Evolutionary conservation across 129 eudicot genomes (phyloP).

Genomic region (Flaveria trinervia): DNA sequence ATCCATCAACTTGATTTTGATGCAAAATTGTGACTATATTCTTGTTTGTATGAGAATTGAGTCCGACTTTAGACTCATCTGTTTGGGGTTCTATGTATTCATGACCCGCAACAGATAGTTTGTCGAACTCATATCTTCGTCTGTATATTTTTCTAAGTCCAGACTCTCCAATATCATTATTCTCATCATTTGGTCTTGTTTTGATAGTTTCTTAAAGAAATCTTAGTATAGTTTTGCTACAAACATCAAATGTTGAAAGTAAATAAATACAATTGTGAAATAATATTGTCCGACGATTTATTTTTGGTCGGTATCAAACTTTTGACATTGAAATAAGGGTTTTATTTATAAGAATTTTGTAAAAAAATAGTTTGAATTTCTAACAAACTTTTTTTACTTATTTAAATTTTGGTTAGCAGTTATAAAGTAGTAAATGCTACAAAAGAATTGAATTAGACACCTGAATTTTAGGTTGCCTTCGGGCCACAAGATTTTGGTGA

Average conservation of each 20-base stretch:
- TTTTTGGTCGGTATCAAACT: no score
- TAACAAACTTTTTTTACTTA: no score
- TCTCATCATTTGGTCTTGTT: slow-evolving; percentile 57
- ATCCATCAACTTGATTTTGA: slow-evolving; percentile 57
- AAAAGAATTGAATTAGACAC: slow-evolving; percentile 22
- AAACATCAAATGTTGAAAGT: background rate
- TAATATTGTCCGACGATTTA: no score
- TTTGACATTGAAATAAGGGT: no score
- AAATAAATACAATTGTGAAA: background rate
- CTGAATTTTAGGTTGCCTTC: slow-evolving; percentile 57
- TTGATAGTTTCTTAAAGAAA: slow-evolving; percentile 46
- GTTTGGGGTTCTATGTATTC: slow-evolving; percentile 62
- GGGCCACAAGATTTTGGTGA: slow-evolving; percentile 54
- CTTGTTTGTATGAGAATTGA: slow-evolving; percentile 60
- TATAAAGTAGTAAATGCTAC: no score
- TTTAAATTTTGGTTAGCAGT: no score
- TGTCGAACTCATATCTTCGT: slow-evolving; percentile 59
- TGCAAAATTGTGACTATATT: slow-evolving; percentile 63
- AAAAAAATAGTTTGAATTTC: no score
- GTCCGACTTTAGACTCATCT: slow-evolving; percentile 48
- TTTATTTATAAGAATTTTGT: no score
- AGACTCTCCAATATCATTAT: slow-evolving; percentile 67
- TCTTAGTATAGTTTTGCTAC: slow-evolving; percentile 50
- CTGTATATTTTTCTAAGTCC: slow-evolving; percentile 49
- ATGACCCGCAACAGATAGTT: slow-evolving; percentile 58